Percentiles rank a stretch among this genome's conserved stretches.
These are phyloP conservation scores for Trametopsis cervina DNA, from an alignment of 768 basidiomycete genomes.

Conservation along the genomic window DNA sequence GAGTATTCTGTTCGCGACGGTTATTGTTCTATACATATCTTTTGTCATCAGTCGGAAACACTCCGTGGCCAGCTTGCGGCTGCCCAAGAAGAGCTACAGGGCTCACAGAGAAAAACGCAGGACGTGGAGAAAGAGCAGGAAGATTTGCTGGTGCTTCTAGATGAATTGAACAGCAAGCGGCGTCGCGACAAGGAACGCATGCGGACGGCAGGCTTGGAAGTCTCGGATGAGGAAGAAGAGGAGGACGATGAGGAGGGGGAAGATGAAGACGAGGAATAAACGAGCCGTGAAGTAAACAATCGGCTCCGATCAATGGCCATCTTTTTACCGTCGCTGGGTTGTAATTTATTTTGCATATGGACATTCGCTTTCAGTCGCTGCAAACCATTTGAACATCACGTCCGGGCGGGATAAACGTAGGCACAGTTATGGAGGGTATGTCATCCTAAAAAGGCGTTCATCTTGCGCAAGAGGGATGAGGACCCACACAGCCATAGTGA, in stretches of 20 bases:
- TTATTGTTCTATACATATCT: background rate
- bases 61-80: constrained; percentile 40
- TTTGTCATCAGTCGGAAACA: constrained; percentile 19
- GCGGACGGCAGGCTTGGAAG: constrained; percentile 69
- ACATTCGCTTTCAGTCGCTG: too few species aligned
- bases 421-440: too few species aligned
- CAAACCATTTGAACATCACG: too few species aligned
- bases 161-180: constrained; percentile 85
- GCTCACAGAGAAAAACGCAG: constrained; percentile 56
- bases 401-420: too few species aligned
- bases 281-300: too few species aligned
- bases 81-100: constrained; percentile 41
- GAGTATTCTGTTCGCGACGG: constrained; percentile 8
- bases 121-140: constrained; percentile 96
- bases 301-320: too few species aligned
- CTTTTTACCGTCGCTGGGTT: too few species aligned
- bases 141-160: constrained; percentile 86
- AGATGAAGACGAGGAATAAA: background rate
- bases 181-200: constrained; percentile 77
- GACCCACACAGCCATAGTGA: too few species aligned
- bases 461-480: too few species aligned
- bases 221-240: constrained; percentile 88
- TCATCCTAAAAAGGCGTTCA: too few species aligned
- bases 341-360: too few species aligned
- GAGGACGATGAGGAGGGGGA: constrained; percentile 41